Evolutionary conservation across 2,329 filamentous ascomycete species (phyloP).

Genomic region (Alternaria conjuncta): DNA sequence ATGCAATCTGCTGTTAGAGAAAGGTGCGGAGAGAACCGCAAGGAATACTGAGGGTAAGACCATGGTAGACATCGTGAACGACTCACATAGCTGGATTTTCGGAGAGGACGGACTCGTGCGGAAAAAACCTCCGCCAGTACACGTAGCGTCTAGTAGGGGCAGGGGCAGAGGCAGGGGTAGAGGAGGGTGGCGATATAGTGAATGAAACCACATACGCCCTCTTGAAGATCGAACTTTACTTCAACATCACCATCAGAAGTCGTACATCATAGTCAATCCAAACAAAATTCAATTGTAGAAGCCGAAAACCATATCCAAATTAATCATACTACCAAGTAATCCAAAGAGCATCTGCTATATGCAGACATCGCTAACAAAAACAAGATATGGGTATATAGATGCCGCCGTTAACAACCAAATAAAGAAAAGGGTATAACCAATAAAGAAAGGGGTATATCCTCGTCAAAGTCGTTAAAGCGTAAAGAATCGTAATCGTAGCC

Average conservation of each 20-base stretch:
- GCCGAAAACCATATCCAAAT: slow-evolving; percentile 2
- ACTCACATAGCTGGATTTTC: neutral
- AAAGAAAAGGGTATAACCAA: neutral
- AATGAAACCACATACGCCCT: neutral
- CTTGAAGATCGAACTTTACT: neutral
- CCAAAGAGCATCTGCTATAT: neutral
- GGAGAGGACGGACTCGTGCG: neutral
- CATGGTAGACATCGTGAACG: neutral
- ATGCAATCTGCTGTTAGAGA: neutral
- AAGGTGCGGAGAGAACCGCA: neutral
- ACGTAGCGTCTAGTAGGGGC: neutral
- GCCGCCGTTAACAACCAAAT: slow-evolving; percentile 10
- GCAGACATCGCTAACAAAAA: neutral
- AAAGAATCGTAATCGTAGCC: slow-evolving; percentile 10
- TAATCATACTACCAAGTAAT: slow-evolving; percentile 1
- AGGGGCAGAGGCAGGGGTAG: neutral
- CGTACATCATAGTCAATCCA: neutral
- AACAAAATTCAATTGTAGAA: neutral
- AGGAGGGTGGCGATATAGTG: neutral
- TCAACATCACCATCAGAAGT: neutral
- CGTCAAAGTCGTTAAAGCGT: slow-evolving; percentile 11
- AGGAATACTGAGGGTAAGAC: neutral
- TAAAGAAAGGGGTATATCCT: slow-evolving; percentile 14
- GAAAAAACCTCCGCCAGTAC: neutral
- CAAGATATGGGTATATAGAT: slow-evolving; percentile 12